Conservation (phyloP, 75 land plant genomes). For the Sequoiadendron giganteum region DNA sequence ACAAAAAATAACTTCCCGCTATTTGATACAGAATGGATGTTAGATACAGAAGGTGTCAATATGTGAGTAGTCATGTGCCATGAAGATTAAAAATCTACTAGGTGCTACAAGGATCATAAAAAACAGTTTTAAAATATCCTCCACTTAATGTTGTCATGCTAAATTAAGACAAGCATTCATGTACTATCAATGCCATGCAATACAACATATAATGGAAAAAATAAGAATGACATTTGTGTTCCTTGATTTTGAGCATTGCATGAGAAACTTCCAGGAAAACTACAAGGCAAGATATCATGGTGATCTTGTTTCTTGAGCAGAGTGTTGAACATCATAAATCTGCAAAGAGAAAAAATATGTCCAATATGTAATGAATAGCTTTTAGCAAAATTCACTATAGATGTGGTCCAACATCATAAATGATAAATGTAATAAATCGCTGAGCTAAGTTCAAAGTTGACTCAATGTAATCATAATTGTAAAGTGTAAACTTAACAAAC, state of each 20-base stretch:
- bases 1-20: too few relatives aligned
- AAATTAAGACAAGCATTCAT: neutral
- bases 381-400: neutral
- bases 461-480: neutral
- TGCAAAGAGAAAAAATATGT: neutral
- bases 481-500: too few relatives aligned
- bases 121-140: neutral
- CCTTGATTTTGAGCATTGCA: neutral
- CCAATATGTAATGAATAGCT: neutral
- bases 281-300: neutral
- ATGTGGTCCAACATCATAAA: neutral
- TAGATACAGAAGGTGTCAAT: too few relatives aligned
- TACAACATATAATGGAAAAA: neutral
- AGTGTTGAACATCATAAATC: neutral
- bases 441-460: neutral
- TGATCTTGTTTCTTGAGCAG: neutral
- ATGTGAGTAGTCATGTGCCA: too few relatives aligned
- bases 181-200: neutral
- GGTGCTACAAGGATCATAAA: slow-evolving; percentile 2
- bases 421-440: neutral
- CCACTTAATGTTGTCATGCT: neutral
- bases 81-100: too few relatives aligned
- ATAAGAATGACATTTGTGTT: neutral
- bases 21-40: too few relatives aligned
- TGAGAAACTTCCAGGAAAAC: neutral